Evolutionary conservation across 2,329 filamentous ascomycete genomes (phyloP).

Genomic region (Dactylellina drechsleri): DNA sequence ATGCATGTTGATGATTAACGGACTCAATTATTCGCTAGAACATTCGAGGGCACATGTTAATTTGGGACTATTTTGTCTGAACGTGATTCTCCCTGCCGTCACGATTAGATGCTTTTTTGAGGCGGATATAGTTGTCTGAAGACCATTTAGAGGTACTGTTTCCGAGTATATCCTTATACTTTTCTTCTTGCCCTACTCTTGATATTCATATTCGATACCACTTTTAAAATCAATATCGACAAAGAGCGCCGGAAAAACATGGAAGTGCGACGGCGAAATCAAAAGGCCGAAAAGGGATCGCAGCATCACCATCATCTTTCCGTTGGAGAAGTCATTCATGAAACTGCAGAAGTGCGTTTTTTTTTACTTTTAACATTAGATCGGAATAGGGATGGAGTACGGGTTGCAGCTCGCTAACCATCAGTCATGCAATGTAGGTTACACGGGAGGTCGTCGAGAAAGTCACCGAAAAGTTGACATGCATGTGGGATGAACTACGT

Average conservation of each 20-base stretch:
- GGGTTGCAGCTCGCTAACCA: conserved; percentile 9
- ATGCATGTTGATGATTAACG: background rate
- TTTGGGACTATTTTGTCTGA: background rate
- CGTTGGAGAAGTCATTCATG: conserved; percentile 40
- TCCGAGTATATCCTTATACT: too few relatives aligned
- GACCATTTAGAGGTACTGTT: too few relatives aligned
- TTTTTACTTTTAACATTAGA: background rate
- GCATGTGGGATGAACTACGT: conserved; percentile 59
- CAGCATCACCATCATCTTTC: conserved; percentile 17
- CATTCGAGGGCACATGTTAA: background rate
- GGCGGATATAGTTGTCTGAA: too few relatives aligned
- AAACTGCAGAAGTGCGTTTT: conserved; percentile 39
- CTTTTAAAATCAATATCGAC: too few relatives aligned
- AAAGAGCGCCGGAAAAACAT: conserved; percentile 1
- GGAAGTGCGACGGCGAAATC: conserved; percentile 28
- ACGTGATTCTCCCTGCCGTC: too few relatives aligned
- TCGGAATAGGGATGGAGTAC: too few relatives aligned
- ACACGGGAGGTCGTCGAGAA: conserved; percentile 44
- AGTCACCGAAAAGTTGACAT: conserved; percentile 56
- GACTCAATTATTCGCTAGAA: background rate
- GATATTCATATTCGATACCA: too few relatives aligned
- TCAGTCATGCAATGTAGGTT: conserved; percentile 16
- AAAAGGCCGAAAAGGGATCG: conserved; percentile 13
- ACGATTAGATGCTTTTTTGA: too few relatives aligned
- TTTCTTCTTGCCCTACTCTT: too few relatives aligned